Percentiles rank a stretch among this genome's conserved stretches.
Conservation (phyloP, 2,329 filamentous ascomycete genomes). For the Fusarium newnesense region DNA sequence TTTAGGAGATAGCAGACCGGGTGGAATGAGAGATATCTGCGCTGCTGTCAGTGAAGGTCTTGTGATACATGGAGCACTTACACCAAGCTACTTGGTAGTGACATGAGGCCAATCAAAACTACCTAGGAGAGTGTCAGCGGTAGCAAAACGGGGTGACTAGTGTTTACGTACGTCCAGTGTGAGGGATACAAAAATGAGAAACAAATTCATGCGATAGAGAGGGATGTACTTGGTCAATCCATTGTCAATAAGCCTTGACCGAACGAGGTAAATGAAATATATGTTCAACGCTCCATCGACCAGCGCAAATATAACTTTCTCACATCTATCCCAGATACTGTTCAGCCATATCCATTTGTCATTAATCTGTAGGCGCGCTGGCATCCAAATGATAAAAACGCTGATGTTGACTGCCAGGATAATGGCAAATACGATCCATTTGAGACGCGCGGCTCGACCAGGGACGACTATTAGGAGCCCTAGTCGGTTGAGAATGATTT, state of each 20-base stretch:
- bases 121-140: slow-evolving; percentile 13
- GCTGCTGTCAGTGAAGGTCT: neutral
- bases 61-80: slow-evolving; percentile 7
- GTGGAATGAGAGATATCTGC: slow-evolving; percentile 50
- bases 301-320: slow-evolving; percentile 62
- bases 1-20: slow-evolving; percentile 60
- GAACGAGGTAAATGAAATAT: slow-evolving; percentile 61
- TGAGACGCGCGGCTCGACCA: slow-evolving; percentile 50
- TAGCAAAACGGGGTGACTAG: rapidly evolving
- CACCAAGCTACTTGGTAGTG: slow-evolving; percentile 42
- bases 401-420: slow-evolving; percentile 62
- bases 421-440: slow-evolving; percentile 56
- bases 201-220: slow-evolving; percentile 51
- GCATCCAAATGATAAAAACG: slow-evolving; percentile 66
- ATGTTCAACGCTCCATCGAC: slow-evolving; percentile 60
- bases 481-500: slow-evolving; percentile 66
- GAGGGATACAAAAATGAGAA: slow-evolving; percentile 41
- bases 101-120: slow-evolving; percentile 43
- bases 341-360: slow-evolving; percentile 57
- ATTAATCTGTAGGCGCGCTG: slow-evolving; percentile 57
- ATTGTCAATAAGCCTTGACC: slow-evolving; percentile 56
- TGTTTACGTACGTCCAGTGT: slow-evolving; percentile 38
- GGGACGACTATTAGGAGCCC: slow-evolving; percentile 56
- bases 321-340: slow-evolving; percentile 61
- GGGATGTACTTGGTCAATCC: slow-evolving; percentile 60